These are phyloP conservation scores for Geranium rotundifolium DNA, from an alignment of 345 rosid genomes.

Conservation along the genomic window DNA sequence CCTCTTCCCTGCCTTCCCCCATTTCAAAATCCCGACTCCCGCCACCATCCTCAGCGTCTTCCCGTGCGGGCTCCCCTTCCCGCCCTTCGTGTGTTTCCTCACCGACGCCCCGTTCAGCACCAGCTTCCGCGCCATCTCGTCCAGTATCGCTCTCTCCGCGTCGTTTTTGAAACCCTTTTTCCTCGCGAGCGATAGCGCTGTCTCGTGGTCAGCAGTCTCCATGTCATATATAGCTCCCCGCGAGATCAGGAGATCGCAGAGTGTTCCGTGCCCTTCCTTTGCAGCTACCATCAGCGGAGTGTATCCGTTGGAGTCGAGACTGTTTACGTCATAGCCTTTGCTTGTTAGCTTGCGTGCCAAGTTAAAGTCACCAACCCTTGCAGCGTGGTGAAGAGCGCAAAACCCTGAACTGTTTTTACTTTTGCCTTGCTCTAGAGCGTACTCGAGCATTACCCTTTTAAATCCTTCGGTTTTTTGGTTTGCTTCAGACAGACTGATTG, in stretches of 20 bases:
- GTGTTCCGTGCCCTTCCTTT: slow-evolving; percentile 29
- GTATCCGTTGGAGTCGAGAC: slow-evolving; percentile 38
- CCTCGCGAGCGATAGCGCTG: slow-evolving; percentile 34
- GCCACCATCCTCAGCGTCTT: slow-evolving; percentile 34
- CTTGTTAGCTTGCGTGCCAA: slow-evolving; percentile 19
- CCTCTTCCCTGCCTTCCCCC: slow-evolving; percentile 50
- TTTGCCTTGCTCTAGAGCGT: slow-evolving; percentile 19
- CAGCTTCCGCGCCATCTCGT: slow-evolving; percentile 40
- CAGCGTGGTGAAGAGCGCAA: slow-evolving; percentile 43
- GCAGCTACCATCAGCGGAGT: slow-evolving; percentile 55
- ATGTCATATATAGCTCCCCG: slow-evolving; percentile 27
- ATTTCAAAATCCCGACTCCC: slow-evolving; percentile 26
- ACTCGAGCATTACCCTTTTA: slow-evolving; percentile 32
- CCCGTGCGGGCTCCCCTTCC: slow-evolving; percentile 42
- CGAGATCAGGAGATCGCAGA: slow-evolving; percentile 36
- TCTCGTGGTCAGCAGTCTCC: slow-evolving; percentile 34
- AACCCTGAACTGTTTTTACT: slow-evolving; percentile 18
- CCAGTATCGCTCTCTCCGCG: slow-evolving; percentile 27
- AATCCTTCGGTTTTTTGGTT: slow-evolving; percentile 21
- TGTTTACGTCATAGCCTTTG: slow-evolving; percentile 33
- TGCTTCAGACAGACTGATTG: slow-evolving; percentile 22
- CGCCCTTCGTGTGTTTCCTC: slow-evolving; percentile 48
- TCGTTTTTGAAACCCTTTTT: slow-evolving; percentile 9
- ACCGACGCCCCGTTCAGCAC: slow-evolving; percentile 33
- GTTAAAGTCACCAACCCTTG: slow-evolving; percentile 33